These are phyloP conservation scores for Claviceps sp. DNA, from an alignment of 2,329 filamentous ascomycete genomes.

Conservation along the genomic window DNA sequence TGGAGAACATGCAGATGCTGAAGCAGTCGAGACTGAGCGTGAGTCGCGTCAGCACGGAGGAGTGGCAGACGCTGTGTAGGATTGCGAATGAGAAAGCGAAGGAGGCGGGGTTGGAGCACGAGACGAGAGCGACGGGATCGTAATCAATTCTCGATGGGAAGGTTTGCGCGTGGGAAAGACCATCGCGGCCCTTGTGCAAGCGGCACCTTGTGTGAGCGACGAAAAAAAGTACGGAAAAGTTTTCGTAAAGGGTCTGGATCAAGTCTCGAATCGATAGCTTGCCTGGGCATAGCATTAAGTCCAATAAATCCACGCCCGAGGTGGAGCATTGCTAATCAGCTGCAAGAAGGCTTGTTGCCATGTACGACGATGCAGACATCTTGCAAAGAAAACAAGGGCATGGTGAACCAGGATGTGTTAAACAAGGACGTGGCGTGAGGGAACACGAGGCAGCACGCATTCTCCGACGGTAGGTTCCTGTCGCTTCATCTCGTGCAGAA, in stretches of 20 bases:
- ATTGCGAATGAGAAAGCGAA: constrained; percentile 33
- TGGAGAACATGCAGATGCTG: constrained; percentile 71
- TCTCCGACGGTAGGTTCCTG: background rate
- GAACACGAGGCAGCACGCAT: background rate
- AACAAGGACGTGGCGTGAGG: background rate
- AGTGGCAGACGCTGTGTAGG: constrained; percentile 51
- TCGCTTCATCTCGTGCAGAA: background rate
- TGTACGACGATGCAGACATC: background rate
- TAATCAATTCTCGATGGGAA: background rate
- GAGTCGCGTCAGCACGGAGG: constrained; percentile 45
- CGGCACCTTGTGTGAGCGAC: background rate
- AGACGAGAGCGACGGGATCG: constrained; percentile 8
- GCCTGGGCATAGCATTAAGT: background rate
- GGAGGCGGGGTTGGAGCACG: constrained; percentile 25
- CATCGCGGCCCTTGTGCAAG: too few relatives aligned
- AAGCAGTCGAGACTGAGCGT: constrained; percentile 77
- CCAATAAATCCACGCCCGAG: background rate
- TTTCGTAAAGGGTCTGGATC: too few relatives aligned
- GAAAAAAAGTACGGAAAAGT: background rate
- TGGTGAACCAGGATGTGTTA: background rate
- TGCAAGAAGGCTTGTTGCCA: background rate
- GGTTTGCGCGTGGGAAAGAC: too few relatives aligned
- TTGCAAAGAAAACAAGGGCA: background rate
- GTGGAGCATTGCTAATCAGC: background rate
- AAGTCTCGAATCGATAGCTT: too few relatives aligned